Conservation (phyloP, 257 asterid genomes). For the Voacanga thouarsii region DNA sequence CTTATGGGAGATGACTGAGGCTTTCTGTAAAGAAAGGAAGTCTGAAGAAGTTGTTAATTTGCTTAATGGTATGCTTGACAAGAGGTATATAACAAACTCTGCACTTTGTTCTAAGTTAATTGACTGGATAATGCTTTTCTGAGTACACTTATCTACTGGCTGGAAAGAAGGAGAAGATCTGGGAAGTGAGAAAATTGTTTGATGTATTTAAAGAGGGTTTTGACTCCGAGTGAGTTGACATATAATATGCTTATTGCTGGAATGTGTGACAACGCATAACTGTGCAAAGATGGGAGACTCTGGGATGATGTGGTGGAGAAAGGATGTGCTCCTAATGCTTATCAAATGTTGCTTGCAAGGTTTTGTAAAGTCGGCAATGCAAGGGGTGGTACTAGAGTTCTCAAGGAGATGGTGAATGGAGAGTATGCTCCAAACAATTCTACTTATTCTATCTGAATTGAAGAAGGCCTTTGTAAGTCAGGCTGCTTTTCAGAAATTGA, state of each 20-base stretch:
- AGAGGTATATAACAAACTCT: constrained; percentile 60
- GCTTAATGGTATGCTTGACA: constrained; percentile 78
- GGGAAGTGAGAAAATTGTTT: constrained; percentile 74
- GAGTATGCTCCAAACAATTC: constrained; percentile 55
- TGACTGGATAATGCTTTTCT: constrained; percentile 67
- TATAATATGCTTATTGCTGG: constrained; percentile 79
- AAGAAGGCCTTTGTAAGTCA: constrained; percentile 48
- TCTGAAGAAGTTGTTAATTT: constrained; percentile 74
- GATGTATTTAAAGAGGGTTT: constrained; percentile 80
- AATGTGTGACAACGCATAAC: constrained; percentile 80
- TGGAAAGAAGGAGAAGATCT: constrained; percentile 70
- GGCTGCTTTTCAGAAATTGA: constrained; percentile 40
- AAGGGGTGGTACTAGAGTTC: constrained; percentile 55
- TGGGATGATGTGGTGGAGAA: constrained; percentile 93
- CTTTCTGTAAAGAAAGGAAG: constrained; percentile 70
- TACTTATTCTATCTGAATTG: constrained; percentile 56
- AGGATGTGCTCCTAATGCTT: constrained; percentile 71
- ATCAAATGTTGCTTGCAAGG: constrained; percentile 65
- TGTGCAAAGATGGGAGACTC: constrained; percentile 82
- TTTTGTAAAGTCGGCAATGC: constrained; percentile 68
- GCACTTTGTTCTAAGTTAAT: constrained; percentile 72
- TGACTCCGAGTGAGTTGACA: constrained; percentile 70
- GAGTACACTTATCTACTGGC: constrained; percentile 79
- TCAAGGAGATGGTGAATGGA: constrained; percentile 78
- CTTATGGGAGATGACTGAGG: constrained; percentile 81